Evolutionary conservation across 768 basidiomycete species (phyloP).

Genomic region (Pleurotus ostreatus): DNA sequence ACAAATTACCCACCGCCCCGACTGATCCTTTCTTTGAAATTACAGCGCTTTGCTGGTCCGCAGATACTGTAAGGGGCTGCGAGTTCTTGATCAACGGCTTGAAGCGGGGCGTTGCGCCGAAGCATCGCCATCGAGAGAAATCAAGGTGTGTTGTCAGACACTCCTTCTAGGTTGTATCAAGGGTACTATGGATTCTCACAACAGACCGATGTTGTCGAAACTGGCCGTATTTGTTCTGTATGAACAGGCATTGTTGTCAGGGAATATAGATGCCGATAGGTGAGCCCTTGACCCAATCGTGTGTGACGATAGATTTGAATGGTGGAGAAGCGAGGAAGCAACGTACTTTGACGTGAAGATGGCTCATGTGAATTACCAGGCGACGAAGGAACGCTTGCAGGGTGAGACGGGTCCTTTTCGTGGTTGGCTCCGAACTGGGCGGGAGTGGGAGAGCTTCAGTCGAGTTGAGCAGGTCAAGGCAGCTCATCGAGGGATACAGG

Average conservation of each 20-base stretch:
- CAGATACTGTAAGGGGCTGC: conserved; percentile 36
- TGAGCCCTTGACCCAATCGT: no score
- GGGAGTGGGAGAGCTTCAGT: conserved; percentile 48
- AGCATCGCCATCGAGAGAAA: conserved; percentile 59
- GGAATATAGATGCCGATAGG: no score
- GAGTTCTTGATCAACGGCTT: conserved; percentile 79
- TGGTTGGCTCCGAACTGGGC: conserved; percentile 61
- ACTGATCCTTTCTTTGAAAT: background rate
- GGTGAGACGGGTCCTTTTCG: conserved; percentile 44
- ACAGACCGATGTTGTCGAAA: conserved; percentile 51
- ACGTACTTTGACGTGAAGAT: conserved; percentile 48
- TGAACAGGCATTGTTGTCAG: conserved; percentile 15
- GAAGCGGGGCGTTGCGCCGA: conserved; percentile 73
- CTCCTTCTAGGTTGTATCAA: background rate
- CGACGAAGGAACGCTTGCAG: conserved; percentile 44
- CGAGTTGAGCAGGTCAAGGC: background rate
- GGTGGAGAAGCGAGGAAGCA: conserved; percentile 14
- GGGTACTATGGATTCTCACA: background rate
- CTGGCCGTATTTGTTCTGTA: conserved; percentile 50
- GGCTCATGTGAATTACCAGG: conserved; percentile 39
- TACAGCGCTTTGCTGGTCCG: conserved; percentile 69
- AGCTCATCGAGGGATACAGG: background rate
- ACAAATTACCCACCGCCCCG: background rate
- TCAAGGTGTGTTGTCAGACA: conserved; percentile 45
- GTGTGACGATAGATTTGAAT: no score